Evolutionary conservation across 495 filamentous ascomycete species (phyloP), one percentile per base, ranked within the genome.

Genomic region (Talaromyces wortmannii): DNA sequence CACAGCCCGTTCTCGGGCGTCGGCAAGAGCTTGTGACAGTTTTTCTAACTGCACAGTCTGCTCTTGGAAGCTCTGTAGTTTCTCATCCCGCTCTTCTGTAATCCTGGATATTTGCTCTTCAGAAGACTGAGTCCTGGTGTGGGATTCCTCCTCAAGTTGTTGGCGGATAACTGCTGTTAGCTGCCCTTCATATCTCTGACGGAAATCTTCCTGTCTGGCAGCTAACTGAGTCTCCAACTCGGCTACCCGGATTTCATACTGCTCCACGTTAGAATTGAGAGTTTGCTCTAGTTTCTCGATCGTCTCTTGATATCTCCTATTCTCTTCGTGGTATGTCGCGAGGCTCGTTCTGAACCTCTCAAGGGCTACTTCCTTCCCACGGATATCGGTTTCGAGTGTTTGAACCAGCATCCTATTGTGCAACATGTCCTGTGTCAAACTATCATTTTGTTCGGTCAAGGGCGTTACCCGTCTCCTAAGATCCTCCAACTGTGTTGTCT

Each of bases 261-360:
- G 10, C 4, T 23, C 23, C 23, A 23, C 23, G 23, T 4, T 4
- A 23, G 23, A 33, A 68, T 61, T 4, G 40, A 63, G 46, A 11
- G 65, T 60, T 18, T 70, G 60, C 45, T 76, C 67, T 7, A 72
- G 55, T 10, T 15, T 13, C 15, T 65, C 57, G 5, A 68, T 31
- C 7, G 90, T 71, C 2, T 62, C 56, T 63, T 91, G 85, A 0
- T 91, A 75, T 47, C 77, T 72, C 15, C 70, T 70, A 3, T 89
- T 74, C 53, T 95, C 90, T 7, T 75, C 66, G 7, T 78, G 73
- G 61, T 91, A 91, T 11, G 75, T 75, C 15, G 81, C 73, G 0
- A 89, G 75, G 0, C 88, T 85, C 29, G 69, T 61, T 57, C 79
- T 81, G 23, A 91, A 73, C 31, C 82, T 76, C 52, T 82, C 77